A percentile compares a stretch with the other conserved stretches of the same genome.
Conservation (phyloP, 805 yeast genomes). For the Lipomyces anomalus region DNA sequence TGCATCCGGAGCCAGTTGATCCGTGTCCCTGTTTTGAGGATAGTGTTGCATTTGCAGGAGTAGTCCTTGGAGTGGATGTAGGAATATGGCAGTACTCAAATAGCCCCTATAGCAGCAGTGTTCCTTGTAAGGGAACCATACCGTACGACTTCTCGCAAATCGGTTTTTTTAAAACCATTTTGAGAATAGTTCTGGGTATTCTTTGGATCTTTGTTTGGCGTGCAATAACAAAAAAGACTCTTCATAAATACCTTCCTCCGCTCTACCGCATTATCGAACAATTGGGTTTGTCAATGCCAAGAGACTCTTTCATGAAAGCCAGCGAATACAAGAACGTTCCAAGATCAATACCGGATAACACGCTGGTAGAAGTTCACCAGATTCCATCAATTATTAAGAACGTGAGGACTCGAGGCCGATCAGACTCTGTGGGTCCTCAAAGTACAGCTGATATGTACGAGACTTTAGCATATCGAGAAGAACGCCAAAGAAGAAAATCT, state of each 20-base stretch:
- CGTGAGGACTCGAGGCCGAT: conserved; percentile 29
- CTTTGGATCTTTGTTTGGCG: conserved; percentile 66
- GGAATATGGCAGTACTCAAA: conserved; percentile 46
- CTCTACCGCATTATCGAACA: conserved; percentile 41
- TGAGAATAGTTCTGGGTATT: conserved; percentile 60
- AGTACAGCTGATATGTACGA: conserved; percentile 40
- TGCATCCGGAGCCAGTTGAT: conserved; percentile 81
- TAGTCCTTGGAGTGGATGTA: conserved; percentile 68
- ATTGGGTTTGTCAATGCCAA: conserved; percentile 38
- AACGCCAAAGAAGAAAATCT: conserved; percentile 22
- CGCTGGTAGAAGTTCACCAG: conserved; percentile 31
- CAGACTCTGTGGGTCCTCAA: conserved; percentile 40
- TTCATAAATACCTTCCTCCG: conserved; percentile 55
- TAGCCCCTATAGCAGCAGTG: conserved; percentile 20
- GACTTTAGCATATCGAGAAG: conserved; percentile 32
- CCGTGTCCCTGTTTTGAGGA: conserved; percentile 96
- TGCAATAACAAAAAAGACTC: conserved; percentile 57
- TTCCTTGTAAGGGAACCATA: conserved; percentile 34
- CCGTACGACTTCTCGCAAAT: conserved; percentile 40
- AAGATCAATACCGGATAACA: conserved; percentile 33
- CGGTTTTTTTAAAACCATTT: conserved; percentile 40
- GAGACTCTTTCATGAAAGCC: conserved; percentile 37
- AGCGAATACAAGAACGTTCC: conserved; percentile 35
- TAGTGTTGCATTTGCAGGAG: conserved; percentile 88
- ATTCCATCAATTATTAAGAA: conserved; percentile 30